Base-by-base conservation (phyloP, 2,329 filamentous ascomycete species). In the Neodidymelliopsis sp. region DNA sequence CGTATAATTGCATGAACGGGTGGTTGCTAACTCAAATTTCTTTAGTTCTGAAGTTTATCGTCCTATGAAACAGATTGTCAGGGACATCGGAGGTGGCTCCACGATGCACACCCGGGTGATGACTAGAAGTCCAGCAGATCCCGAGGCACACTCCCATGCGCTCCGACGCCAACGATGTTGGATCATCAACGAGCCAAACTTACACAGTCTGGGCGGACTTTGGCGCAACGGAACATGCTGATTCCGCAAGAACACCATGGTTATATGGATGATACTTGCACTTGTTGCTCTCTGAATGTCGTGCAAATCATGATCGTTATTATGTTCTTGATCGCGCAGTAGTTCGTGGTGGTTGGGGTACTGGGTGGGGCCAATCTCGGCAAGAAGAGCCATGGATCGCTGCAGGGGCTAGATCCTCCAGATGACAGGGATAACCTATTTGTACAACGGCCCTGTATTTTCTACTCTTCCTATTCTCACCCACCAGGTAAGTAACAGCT, bases 31-130 rank as follows among this genome's bases (percentile, higher is more conserved):
- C 41, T 27, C 10, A 6, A 3, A 16, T 4, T 13, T 25, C 9
- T 28, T n/a, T 45, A 50, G 47, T n/a, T 19, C 27, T 10, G 13
- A 51, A 41, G 35, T 42, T 46, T 41, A 19, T 51, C 16, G 36
- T 28, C 33, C 15, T 38, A n/a, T 31, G 30, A 41, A 41, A 51
- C 37, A 33, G 10, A 35, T 12, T 10, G 13, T 19, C 22, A n/a
- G 20, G 12, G 19, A 15, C 10, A 27, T 13, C 31, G 41, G 25
- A 41, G 27, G 20, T 9, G 18, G 12, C 20, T 45, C 47, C 40
- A 29, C 11, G 39, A 42, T 12, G 8, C 15, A 7, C 23, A 4
- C 20, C 11, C 28, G 16, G 15, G 24, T 8, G 18, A 24, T 37
- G 31, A 37, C 11, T 35, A 29, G 33, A 7, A 6, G 15, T 15